Conservation (phyloP, 2,329 filamentous ascomycete species). For the Hypocreales sp. region DNA sequence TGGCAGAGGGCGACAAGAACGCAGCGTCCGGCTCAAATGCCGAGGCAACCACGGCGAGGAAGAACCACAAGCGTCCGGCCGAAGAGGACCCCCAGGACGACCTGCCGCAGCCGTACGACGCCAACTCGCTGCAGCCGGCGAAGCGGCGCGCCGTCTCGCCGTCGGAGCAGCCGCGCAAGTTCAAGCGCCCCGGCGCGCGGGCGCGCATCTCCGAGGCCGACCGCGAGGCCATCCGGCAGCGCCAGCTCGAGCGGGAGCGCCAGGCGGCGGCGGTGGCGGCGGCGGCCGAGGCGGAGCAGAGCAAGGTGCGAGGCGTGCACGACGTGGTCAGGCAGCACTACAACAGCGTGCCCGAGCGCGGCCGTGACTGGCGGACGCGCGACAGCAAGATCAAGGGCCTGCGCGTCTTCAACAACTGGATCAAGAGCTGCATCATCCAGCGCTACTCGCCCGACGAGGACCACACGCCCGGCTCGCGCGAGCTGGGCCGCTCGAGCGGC, state of each 20-base stretch:
- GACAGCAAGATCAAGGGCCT: slow-evolving; percentile 92
- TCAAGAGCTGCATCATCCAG: slow-evolving; percentile 94
- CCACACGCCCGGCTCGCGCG: slow-evolving; percentile 44
- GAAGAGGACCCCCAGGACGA: slow-evolving; percentile 22
- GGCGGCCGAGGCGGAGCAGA: slow-evolving; percentile 20
- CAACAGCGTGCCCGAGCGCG: slow-evolving; percentile 86
- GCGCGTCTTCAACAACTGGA: slow-evolving; percentile 94
- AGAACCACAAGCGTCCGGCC: slow-evolving; percentile 15
- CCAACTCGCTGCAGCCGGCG: slow-evolving; percentile 38
- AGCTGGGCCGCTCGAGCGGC: slow-evolving; percentile 31
- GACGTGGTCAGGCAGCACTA: slow-evolving; percentile 90
- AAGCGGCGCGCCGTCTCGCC: slow-evolving; percentile 41
- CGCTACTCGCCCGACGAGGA: slow-evolving; percentile 82
- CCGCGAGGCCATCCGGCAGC: slow-evolving; percentile 50
- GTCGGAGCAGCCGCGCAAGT: slow-evolving; percentile 44
- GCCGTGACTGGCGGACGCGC: slow-evolving; percentile 85
- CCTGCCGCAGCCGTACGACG: slow-evolving; percentile 45
- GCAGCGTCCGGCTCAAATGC: not conserved
- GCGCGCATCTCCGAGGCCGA: slow-evolving; percentile 53
- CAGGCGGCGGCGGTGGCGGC: slow-evolving; percentile 21
- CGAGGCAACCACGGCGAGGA: slow-evolving; percentile 2
- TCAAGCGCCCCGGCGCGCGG: slow-evolving; percentile 52
- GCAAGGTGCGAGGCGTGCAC: slow-evolving; percentile 41
- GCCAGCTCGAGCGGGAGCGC: slow-evolving; percentile 40
- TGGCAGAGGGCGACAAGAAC: slow-evolving; percentile 1